These are phyloP conservation scores for Syzygium aqueum DNA, from an alignment of 345 rosid species.

Conservation along the genomic window DNA sequence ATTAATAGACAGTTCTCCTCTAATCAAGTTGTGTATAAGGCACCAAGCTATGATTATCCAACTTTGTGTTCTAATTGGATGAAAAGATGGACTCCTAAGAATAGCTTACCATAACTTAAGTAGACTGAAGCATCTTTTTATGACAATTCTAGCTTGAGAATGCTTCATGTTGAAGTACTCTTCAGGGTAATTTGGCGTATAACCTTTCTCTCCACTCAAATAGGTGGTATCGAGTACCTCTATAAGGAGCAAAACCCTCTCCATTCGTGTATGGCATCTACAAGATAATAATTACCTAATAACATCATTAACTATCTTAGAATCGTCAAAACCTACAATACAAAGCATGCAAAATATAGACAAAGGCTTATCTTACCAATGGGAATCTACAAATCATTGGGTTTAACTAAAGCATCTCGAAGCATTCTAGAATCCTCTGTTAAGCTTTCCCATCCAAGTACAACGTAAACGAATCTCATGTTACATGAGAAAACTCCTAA, in stretches of 20 bases:
- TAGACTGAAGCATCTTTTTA: neutral
- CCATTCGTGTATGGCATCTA: neutral
- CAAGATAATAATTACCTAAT: neutral
- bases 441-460: too few relatives aligned
- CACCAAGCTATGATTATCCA: too few relatives aligned
- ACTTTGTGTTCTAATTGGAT: neutral
- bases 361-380: too few relatives aligned
- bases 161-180: conserved; percentile 1
- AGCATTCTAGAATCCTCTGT: too few relatives aligned
- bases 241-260: neutral
- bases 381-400: too few relatives aligned
- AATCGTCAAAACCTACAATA: neutral
- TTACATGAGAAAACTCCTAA: too few relatives aligned
- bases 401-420: too few relatives aligned
- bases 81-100: neutral
- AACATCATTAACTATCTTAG: neutral
- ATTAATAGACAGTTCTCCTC: too few relatives aligned
- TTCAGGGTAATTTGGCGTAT: neutral
- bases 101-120: neutral
- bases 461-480: too few relatives aligned
- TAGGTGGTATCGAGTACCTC: neutral
- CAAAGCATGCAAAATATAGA: too few relatives aligned
- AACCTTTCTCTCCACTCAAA: neutral
- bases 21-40: too few relatives aligned
- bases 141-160: neutral